These are phyloP conservation scores for Spongospora subterranea DNA, from an alignment of 208 protist genomes.

Conservation along the genomic window DNA sequence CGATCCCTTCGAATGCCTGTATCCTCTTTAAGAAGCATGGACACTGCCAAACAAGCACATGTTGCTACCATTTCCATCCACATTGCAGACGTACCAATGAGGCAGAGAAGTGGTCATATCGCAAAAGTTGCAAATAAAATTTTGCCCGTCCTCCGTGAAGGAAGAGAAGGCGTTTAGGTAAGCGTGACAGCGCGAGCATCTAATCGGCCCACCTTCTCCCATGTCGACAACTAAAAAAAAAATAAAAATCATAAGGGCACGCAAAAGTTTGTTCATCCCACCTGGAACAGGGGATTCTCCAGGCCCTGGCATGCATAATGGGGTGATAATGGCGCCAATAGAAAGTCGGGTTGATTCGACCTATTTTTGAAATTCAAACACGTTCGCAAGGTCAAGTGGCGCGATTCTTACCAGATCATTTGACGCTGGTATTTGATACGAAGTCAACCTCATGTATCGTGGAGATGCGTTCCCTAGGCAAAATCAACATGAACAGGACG, in stretches of 20 bases:
- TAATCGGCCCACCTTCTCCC: slow-evolving; percentile 63
- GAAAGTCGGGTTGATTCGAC: slow-evolving; percentile 50
- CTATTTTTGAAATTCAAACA: not conserved
- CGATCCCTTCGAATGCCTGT: slow-evolving; percentile 62
- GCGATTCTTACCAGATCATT: slow-evolving; percentile 37
- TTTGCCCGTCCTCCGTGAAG: slow-evolving; percentile 66
- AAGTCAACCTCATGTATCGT: slow-evolving; percentile 63
- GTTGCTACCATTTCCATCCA: slow-evolving; percentile 45
- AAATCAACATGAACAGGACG: too few relatives aligned
- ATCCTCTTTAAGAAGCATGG: not conserved
- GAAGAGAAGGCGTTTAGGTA: slow-evolving; percentile 70
- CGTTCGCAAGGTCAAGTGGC: slow-evolving; percentile 30
- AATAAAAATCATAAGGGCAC: not conserved
- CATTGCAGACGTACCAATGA: slow-evolving; percentile 60
- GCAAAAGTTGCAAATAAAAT: slow-evolving; percentile 71
- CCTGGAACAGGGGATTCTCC: slow-evolving; percentile 56
- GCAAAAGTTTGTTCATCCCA: not conserved
- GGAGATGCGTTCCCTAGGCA: slow-evolving; percentile 61
- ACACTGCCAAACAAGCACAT: not conserved
- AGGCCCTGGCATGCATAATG: slow-evolving; percentile 57
- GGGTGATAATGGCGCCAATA: slow-evolving; percentile 60
- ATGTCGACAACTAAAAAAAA: slow-evolving; percentile 64
- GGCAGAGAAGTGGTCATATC: slow-evolving; percentile 24
- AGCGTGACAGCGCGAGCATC: slow-evolving; percentile 67
- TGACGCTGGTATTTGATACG: slow-evolving; percentile 62